A percentile compares a stretch with the other conserved stretches of the same genome.
Evolutionary conservation across 768 basidiomycete species (phyloP).

Genomic region (Pleurotus eryngii): DNA sequence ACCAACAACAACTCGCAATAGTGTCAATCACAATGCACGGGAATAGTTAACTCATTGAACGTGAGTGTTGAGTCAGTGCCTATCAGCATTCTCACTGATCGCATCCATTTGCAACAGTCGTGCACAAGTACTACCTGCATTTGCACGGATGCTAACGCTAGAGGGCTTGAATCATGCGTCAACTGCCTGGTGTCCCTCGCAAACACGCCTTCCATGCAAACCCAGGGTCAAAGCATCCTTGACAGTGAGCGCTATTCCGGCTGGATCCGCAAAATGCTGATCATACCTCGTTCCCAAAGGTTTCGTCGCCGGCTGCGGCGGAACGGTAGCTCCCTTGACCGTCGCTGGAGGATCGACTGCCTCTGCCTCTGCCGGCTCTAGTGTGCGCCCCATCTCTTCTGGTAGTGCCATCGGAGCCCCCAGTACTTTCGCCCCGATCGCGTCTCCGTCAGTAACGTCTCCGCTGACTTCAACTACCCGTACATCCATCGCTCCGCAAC

Average conservation of each 20-base stretch:
- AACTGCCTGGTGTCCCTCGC: slow-evolving; percentile 1
- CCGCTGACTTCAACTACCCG: neutral
- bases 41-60: neutral
- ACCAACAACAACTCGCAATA: neutral
- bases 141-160: neutral
- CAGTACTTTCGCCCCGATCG: neutral
- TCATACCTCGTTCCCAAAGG: neutral
- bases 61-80: neutral
- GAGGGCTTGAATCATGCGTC: slow-evolving; percentile 1
- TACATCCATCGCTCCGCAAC: neutral
- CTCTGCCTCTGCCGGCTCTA: neutral
- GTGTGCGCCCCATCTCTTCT: neutral
- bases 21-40: neutral
- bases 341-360: neutral
- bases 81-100: neutral
- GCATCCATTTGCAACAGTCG: neutral
- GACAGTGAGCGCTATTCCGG: neutral
- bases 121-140: neutral
- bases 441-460: neutral
- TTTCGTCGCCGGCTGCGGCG: neutral
- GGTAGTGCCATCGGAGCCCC: neutral
- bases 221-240: slow-evolving; percentile 7
- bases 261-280: neutral
- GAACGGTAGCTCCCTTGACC: neutral
- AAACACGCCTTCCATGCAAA: neutral